These are phyloP conservation scores for Quercus tomentella DNA, from an alignment of 331 rosid genomes.

Conservation along the genomic window DNA sequence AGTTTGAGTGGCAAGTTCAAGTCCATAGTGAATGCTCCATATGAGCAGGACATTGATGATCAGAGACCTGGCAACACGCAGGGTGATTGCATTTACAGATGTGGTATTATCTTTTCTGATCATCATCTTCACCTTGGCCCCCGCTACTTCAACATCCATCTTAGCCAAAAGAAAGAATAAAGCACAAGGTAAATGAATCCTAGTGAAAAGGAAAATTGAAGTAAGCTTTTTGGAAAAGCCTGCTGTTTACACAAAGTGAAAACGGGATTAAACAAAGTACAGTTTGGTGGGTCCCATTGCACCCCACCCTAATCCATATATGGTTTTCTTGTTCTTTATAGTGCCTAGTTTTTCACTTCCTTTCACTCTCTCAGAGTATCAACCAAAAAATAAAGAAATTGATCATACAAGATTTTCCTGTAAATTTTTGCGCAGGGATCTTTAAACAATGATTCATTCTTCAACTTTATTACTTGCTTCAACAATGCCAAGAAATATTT, in stretches of 20 bases:
- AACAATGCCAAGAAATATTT: too few species aligned
- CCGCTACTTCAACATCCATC: constrained; percentile 15
- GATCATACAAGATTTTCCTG: too few species aligned
- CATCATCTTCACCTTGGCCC: constrained; percentile 8
- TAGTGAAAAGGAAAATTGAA: too few species aligned
- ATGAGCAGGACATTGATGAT: constrained; percentile 29
- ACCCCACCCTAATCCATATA: too few species aligned
- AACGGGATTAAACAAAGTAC: too few species aligned
- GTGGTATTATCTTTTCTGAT: not conserved
- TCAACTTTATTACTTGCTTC: too few species aligned
- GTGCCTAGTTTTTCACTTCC: not conserved
- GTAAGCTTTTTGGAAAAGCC: too few species aligned
- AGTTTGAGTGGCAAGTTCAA: constrained; percentile 23
- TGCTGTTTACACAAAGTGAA: not conserved
- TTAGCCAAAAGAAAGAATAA: not conserved
- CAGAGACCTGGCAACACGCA: constrained; percentile 25
- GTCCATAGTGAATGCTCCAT: constrained; percentile 35
- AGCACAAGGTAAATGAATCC: not conserved
- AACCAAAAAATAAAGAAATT: not conserved
- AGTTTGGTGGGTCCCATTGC: not conserved
- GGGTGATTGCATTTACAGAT: constrained; percentile 6
- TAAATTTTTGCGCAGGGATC: too few species aligned
- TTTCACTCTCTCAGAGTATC: not conserved
- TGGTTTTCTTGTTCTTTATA: too few species aligned
- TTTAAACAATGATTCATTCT: too few species aligned